These are phyloP conservation scores for Purshia tridentata DNA, from an alignment of 306 rosid species.

Conservation along the genomic window DNA sequence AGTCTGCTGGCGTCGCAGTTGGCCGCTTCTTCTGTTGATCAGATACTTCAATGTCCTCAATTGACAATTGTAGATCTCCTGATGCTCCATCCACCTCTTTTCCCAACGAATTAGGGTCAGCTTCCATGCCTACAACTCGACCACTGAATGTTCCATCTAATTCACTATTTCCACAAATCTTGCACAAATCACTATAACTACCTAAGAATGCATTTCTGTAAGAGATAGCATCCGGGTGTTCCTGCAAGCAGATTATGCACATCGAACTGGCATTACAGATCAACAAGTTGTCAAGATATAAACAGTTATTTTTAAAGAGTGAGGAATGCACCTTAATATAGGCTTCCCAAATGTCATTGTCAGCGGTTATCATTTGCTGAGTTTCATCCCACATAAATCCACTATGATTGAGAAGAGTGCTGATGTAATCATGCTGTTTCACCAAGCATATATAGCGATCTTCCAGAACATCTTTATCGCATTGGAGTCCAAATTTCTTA, in stretches of 20 bases:
- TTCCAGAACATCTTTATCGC: conserved; percentile 43
- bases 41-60: conserved; percentile 20
- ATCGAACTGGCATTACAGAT: background rate
- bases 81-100: conserved; percentile 29
- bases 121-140: conserved; percentile 31
- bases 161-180: conserved; percentile 42
- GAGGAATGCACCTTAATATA: conserved; percentile 47
- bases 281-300: conserved; percentile 9
- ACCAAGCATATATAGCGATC: conserved; percentile 56
- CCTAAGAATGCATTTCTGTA: conserved; percentile 47
- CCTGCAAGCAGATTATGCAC: conserved; percentile 52
- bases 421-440: conserved; percentile 48
- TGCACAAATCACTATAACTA: conserved; percentile 46
- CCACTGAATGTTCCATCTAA: conserved; percentile 29
- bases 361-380: conserved; percentile 50
- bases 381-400: conserved; percentile 72
- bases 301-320: conserved; percentile 1
- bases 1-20: conserved; percentile 7
- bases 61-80: conserved; percentile 20
- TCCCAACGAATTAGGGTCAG: conserved; percentile 22
- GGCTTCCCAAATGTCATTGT: conserved; percentile 58
- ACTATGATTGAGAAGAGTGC: conserved; percentile 42
- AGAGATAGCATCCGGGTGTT: conserved; percentile 48
- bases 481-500: conserved; percentile 41
- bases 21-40: conserved; percentile 39